phyloP scores from a whole-genome alignment of 306 rosid genomes.

The Fagus sylvatica region DNA sequence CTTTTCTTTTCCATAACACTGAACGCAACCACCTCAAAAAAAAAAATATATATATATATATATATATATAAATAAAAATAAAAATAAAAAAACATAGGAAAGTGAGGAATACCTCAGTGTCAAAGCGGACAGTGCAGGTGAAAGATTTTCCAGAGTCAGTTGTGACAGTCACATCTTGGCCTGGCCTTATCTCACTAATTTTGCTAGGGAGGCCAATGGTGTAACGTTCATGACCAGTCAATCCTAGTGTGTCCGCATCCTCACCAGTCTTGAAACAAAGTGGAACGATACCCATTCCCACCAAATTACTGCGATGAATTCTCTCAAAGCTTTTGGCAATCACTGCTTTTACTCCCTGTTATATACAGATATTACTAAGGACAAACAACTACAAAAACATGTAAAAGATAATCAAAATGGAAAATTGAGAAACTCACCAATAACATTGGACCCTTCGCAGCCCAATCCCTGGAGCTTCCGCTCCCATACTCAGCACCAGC shows the following conservation, averaged over 20 bases:
- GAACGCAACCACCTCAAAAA: background rate
- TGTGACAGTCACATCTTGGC: constrained; percentile 82
- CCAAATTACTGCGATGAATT: constrained; percentile 94
- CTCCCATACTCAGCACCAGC: constrained; percentile 97
- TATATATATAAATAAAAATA: too few relatives aligned
- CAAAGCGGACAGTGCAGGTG: constrained; percentile 74
- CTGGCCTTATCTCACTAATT: constrained; percentile 74
- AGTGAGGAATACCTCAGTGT: constrained; percentile 72
- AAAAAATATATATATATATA: too few relatives aligned
- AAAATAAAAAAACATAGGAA: background rate
- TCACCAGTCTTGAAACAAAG: constrained; percentile 86
- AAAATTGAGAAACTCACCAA: constrained; percentile 52
- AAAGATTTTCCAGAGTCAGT: constrained; percentile 83
- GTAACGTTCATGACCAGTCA: constrained; percentile 89
- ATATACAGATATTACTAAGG: constrained; percentile 12
- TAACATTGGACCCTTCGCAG: constrained; percentile 98
- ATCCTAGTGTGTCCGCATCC: constrained; percentile 80
- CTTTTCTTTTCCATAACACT: background rate
- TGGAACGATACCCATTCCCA: constrained; percentile 92
- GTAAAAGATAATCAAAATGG: constrained; percentile 7
- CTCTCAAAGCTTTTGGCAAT: constrained; percentile 90
- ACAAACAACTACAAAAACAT: constrained; percentile 3
- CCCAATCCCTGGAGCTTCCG: constrained; percentile 95
- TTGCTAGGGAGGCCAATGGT: constrained; percentile 81
- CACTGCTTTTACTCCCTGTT: constrained; percentile 92